These are phyloP conservation scores for Endogone sp. DNA, from an alignment of 192 early-diverging fungal genomes.

Conservation along the genomic window DNA sequence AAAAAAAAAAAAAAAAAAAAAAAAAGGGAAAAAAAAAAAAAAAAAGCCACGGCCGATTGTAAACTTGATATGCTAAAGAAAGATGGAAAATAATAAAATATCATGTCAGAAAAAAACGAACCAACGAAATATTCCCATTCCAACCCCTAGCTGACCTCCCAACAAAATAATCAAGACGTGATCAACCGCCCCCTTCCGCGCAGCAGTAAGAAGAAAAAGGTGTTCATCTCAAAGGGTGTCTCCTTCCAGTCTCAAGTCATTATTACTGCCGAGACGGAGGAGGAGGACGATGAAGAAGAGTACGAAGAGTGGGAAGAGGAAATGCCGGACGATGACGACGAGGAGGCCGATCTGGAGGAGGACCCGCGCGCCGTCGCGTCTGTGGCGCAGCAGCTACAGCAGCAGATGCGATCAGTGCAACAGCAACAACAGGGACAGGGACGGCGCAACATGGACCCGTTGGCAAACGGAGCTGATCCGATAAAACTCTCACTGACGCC, in stretches of 20 bases:
- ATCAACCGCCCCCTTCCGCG: constrained; percentile 1
- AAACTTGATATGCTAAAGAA: too few relatives aligned
- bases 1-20: too few relatives aligned
- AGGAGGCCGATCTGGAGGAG: constrained; percentile 33
- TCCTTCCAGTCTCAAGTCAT: constrained; percentile 33
- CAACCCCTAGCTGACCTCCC: constrained; percentile 8
- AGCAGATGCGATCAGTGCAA: neutral
- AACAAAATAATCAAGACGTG: constrained; percentile 2
- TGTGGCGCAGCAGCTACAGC: neutral
- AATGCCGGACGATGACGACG: constrained; percentile 33
- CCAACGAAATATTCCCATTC: neutral
- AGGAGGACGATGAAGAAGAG: constrained; percentile 44
- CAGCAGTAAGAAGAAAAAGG: constrained; percentile 14
- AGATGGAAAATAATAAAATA: too few relatives aligned
- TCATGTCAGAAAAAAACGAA: neutral
- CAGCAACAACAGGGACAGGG: too few relatives aligned
- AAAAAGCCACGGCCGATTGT: too few relatives aligned
- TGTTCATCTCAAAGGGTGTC: constrained; percentile 27
- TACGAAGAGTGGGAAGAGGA: constrained; percentile 44
- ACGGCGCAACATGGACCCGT: constrained; percentile 5
- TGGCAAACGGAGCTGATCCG: constrained; percentile 12
- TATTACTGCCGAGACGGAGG: constrained; percentile 25
- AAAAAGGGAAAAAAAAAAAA: too few relatives aligned
- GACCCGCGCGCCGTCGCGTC: constrained; percentile 3
- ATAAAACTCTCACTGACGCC: constrained; percentile 52